Evolutionary conservation across 768 basidiomycete genomes (phyloP), one percentile per base, ranked within the genome.

Genomic region (Xerocomus potaroensis): DNA sequence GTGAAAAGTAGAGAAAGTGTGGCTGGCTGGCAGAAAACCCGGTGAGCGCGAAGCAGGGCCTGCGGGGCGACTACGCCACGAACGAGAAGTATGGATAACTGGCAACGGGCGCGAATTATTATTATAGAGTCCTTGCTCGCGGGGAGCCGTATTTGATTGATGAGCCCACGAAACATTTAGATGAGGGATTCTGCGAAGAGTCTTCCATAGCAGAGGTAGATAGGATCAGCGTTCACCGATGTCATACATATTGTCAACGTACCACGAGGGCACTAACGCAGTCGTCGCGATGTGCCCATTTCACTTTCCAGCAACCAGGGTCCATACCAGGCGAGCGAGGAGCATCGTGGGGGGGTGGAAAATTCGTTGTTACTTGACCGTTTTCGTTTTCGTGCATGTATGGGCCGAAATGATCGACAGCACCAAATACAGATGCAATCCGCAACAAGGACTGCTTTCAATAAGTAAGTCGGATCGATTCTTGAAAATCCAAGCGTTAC

Each of bases 121-220:
- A 23, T 29, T 38, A 32, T 59, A 47, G 23, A 35, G 18, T 26
- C 51, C 62, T 0, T 51, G 51, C 23, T 62, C 58, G 27, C 50
- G 51, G 23, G 43, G 29, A n/a, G 46, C 6, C 19, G 37, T 50
- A 30, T 51, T 45, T 38, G 73, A 76, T 47, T 83, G 82, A 62
- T 90, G 87, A 15, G 87, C 84, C 87, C 88, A 90, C 19, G 86
- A 86, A 7, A 87, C 82, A 2, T 77, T 81, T 10, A 91, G 62
- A 61, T 87, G 82, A 34, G 87, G 81, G 15, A 89, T 71, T 48
- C 75, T 72, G 47, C 83, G 78, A 53, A 91, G 72, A 4, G 84
- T 79, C 88, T 91, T 45, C 23, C 7, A 45, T 41, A n/a, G 30
- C 34, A 22, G 23, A 11, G 18, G 23, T 9, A 18, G 30, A 34